phyloP scores from a whole-genome alignment of 2,329 filamentous ascomycete genomes.

The Fusarium austroafricanum region DNA sequence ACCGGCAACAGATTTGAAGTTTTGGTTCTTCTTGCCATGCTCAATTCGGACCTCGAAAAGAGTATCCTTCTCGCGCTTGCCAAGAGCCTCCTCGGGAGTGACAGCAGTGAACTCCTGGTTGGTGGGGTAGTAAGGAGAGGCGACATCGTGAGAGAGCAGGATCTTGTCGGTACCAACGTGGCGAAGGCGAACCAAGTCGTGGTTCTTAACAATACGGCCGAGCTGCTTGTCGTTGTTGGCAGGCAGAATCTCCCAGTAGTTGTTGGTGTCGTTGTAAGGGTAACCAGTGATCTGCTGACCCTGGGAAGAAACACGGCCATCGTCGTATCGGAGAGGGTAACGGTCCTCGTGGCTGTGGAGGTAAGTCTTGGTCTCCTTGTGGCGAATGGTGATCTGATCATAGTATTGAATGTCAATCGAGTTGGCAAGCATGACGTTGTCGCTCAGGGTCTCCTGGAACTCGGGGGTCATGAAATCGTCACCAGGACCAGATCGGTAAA shows the following conservation, averaged over 20 bases:
- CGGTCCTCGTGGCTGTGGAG: slow-evolving; percentile 91
- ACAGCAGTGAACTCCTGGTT: slow-evolving; percentile 99
- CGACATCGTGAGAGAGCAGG: slow-evolving; percentile 94
- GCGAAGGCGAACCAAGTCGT: slow-evolving; percentile 86
- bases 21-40: slow-evolving; percentile 80
- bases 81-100: slow-evolving; percentile 75
- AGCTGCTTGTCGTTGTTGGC: slow-evolving; percentile 66
- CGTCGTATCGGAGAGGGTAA: slow-evolving; percentile 96
- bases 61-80: slow-evolving; percentile 84
- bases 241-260: slow-evolving; percentile 95
- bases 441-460: slow-evolving; percentile 96
- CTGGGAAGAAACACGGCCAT: slow-evolving; percentile 96
- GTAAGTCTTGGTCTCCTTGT: slow-evolving; percentile 98
- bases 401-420: slow-evolving; percentile 90
- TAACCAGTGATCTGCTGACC: slow-evolving; percentile 98
- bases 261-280: slow-evolving; percentile 98
- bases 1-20: slow-evolving; percentile 90
- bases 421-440: slow-evolving; percentile 92
- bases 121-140: slow-evolving; percentile 94
- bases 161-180: slow-evolving; percentile 88
- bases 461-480: slow-evolving; percentile 99
- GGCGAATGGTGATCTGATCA: slow-evolving; percentile 85
- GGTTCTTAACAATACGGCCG: slow-evolving; percentile 79
- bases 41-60: slow-evolving; percentile 94
- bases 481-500: slow-evolving; percentile 88